These are phyloP conservation scores for Ochromonas danica DNA, from an alignment of 108 stramenopile species.

Conservation along the genomic window DNA sequence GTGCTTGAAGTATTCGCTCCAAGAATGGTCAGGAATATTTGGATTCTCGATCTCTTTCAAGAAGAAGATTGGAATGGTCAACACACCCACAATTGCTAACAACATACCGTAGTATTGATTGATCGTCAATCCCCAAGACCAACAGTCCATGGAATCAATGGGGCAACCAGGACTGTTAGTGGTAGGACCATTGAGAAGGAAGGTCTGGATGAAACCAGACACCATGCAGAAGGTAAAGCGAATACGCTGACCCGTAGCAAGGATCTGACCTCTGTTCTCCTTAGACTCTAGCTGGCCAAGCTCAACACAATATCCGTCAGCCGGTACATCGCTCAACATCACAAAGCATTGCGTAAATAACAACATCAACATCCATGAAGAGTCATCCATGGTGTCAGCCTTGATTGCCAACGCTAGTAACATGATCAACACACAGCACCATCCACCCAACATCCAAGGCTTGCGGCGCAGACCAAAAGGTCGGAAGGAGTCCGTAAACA, in stretches of 20 bases:
- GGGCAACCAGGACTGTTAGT: background rate
- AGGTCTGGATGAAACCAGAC: slow-evolving; percentile 11
- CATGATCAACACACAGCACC: slow-evolving; percentile 5
- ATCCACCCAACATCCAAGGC: slow-evolving; percentile 13
- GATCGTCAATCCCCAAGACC: slow-evolving; percentile 26
- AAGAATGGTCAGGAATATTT: background rate
- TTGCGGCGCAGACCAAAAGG: slow-evolving; percentile 18
- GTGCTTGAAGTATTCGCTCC: background rate
- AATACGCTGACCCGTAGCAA: slow-evolving; percentile 16
- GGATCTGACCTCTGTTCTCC: background rate
- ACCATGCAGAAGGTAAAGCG: slow-evolving; percentile 4
- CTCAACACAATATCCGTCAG: slow-evolving; percentile 24
- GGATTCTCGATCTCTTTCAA: slow-evolving; percentile 19
- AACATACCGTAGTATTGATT: slow-evolving; percentile 18
- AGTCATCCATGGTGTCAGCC: background rate
- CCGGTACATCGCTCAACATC: slow-evolving; percentile 26
- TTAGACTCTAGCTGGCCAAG: background rate
- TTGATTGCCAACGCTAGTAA: background rate
- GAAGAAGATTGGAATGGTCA: background rate
- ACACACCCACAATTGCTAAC: background rate
- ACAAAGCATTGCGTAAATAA: slow-evolving; percentile 1
- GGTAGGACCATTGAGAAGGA: slow-evolving; percentile 6
- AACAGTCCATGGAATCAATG: background rate
- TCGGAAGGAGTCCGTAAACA: slow-evolving; percentile 6
- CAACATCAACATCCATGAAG: background rate